A percentile compares a stretch with the other conserved stretches of the same genome.
Evolutionary conservation across 148 eudicot genomes (phyloP).

Genomic region (Drosera capensis): DNA sequence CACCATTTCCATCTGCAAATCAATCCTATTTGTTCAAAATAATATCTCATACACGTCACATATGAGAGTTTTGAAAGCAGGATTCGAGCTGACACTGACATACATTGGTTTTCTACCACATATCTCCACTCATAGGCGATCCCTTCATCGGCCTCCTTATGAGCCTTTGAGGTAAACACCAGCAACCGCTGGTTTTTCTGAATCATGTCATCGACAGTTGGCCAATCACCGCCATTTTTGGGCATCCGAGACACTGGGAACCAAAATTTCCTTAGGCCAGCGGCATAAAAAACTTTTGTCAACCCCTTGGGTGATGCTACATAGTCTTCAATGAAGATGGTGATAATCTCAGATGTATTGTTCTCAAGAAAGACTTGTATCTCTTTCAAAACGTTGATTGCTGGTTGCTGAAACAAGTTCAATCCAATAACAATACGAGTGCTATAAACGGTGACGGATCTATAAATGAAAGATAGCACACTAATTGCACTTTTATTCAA

Average conservation of each 20-base stretch:
- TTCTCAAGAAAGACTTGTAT: conserved; percentile 48
- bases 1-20: conserved; percentile 71
- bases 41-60: background rate
- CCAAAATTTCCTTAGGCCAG: conserved; percentile 72
- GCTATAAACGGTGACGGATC: too few species aligned
- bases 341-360: conserved; percentile 67
- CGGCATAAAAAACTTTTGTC: too few species aligned
- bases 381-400: conserved; percentile 62
- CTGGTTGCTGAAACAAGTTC: conserved; percentile 85
- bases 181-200: conserved; percentile 60
- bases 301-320: conserved; percentile 77
- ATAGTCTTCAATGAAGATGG: conserved; percentile 87
- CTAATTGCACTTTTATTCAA: too few species aligned
- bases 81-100: too few species aligned
- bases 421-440: conserved; percentile 3
- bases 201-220: conserved; percentile 75
- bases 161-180: conserved; percentile 78
- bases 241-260: conserved; percentile 89
- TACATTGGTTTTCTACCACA: conserved; percentile 85
- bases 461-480: too few species aligned
- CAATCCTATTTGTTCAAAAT: background rate
- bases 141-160: conserved; percentile 76
- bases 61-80: background rate
- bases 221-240: conserved; percentile 78
- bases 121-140: conserved; percentile 93